phyloP scores from a whole-genome alignment of 805 yeast species.

The Metahyphopichia silvanorum region DNA sequence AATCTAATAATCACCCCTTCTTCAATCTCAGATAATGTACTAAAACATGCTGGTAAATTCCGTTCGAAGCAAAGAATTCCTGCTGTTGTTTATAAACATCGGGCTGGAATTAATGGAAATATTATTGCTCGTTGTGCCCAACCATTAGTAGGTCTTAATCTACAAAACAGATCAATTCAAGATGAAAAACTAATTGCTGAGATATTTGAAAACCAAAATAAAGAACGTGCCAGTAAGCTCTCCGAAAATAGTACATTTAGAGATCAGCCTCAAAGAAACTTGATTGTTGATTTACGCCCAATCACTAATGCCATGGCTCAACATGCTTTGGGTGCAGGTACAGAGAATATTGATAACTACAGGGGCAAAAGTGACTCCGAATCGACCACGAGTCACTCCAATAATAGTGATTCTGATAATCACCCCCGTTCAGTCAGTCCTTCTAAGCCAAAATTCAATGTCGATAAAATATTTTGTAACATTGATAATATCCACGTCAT shows the following conservation, averaged over 20 bases:
- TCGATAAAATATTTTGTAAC: conserved; percentile 75
- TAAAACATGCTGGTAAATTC: conserved; percentile 79
- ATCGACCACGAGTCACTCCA: conserved; percentile 1
- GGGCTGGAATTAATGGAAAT: conserved; percentile 54
- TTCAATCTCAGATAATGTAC: conserved; percentile 75
- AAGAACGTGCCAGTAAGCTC: conserved; percentile 18
- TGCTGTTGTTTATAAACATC: conserved; percentile 71
- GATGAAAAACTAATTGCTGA: conserved; percentile 82
- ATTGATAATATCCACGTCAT: conserved; percentile 95
- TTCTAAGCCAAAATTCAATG: conserved; percentile 22
- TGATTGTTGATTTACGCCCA: conserved; percentile 91
- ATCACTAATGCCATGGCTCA: conserved; percentile 94
- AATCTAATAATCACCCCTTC: conserved; percentile 62
- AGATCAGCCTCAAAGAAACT: conserved; percentile 44
- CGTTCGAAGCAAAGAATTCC: conserved; percentile 87
- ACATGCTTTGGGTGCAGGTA: conserved; percentile 96
- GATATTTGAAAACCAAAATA: conserved; percentile 59
- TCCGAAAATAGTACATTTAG: conserved; percentile 18
- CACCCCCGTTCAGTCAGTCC: too few species aligned
- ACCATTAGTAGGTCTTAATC: conserved; percentile 84
- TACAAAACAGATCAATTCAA: conserved; percentile 80
- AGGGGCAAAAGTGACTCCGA: conserved; percentile 27
- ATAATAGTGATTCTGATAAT: conserved; percentile 3
- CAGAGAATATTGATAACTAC: conserved; percentile 89
- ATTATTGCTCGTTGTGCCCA: conserved; percentile 88